Evolutionary conservation across 148 eudicot species (phyloP), one percentile per base, ranked within the genome.

Genomic region (Cornus kousa): DNA sequence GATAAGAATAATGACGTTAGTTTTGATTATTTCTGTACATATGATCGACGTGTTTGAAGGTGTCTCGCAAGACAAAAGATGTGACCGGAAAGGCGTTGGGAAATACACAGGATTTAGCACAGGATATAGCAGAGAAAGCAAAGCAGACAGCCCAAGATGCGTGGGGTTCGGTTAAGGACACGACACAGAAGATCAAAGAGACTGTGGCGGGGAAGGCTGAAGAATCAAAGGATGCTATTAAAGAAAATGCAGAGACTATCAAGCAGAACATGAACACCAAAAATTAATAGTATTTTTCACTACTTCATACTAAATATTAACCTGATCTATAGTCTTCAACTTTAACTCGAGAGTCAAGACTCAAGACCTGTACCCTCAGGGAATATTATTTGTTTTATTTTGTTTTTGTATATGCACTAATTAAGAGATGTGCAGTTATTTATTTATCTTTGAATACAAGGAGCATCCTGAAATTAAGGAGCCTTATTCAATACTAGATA

Each of bases 151-250:
- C 94, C 2, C 87, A 92, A 81, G 91, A 84, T 10, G 95, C 95
- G 10, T 95, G 98, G 97, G 92, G 75, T 35, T 74, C 94, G 0
- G 91, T 91, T 4, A 94, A 87, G 79, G 94, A 93, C 10, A 88
- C 89, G 5, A 82, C 92, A 68, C 84, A 87, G 20, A 90, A 84
- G 60, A 83, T 92, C 66, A 86, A 89, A 77, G 93, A 92, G 40
- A 83, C 87, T 2, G 91, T 88, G 33, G 77, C 70, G 12, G 89
- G 88, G 67, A 86, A 87, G 78, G 93, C 91, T 39, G 95, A 91
- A 43, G 88, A 86, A 10, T 43, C 92, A 11, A 86, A 86, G 80
- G 87, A 87, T 37, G 48, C 83, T 31, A 33, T 88, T 11, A 87
- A 86, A 31, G 87, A 85, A n/a, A 79, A 87, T 16, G 90, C 91